Evolutionary conservation across 2,329 filamentous ascomycete genomes (phyloP).

Genomic region (Colletotrichum sp.): DNA sequence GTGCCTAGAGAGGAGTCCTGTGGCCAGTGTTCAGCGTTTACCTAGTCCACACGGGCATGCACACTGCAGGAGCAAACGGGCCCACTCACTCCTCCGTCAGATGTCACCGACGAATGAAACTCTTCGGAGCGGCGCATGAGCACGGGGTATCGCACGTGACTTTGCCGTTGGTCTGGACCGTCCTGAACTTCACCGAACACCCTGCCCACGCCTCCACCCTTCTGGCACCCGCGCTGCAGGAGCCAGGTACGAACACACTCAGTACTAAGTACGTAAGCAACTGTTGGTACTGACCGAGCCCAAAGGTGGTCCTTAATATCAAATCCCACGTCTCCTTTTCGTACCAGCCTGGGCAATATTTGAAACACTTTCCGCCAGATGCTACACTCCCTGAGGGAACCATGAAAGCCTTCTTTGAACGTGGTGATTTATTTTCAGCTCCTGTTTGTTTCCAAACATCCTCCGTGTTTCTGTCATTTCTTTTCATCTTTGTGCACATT

Average conservation of each 20-base stretch:
- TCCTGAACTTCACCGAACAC: neutral
- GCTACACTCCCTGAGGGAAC: neutral
- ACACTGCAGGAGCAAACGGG: slow-evolving; percentile 5
- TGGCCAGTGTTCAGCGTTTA: neutral
- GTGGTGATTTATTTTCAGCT: neutral
- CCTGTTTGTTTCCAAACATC: neutral
- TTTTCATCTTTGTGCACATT: neutral
- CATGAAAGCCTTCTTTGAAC: neutral
- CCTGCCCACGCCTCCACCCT: neutral
- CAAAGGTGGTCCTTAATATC: neutral
- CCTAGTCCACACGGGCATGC: neutral
- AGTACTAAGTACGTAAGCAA: neutral
- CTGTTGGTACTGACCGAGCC: neutral
- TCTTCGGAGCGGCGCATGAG: neutral
- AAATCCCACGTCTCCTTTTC: neutral
- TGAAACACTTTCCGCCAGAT: slow-evolving; percentile 1
- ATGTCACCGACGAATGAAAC: slow-evolving; percentile 17
- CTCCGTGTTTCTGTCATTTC: neutral
- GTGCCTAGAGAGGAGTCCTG: neutral
- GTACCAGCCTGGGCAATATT: neutral
- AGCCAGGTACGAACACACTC: neutral
- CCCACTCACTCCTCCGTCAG: slow-evolving; percentile 1
- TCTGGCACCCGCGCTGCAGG: neutral
- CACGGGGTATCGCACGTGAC: neutral
- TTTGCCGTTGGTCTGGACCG: neutral